Conservation (phyloP, 257 asterid genomes). For the Solanum habrochaites region DNA sequence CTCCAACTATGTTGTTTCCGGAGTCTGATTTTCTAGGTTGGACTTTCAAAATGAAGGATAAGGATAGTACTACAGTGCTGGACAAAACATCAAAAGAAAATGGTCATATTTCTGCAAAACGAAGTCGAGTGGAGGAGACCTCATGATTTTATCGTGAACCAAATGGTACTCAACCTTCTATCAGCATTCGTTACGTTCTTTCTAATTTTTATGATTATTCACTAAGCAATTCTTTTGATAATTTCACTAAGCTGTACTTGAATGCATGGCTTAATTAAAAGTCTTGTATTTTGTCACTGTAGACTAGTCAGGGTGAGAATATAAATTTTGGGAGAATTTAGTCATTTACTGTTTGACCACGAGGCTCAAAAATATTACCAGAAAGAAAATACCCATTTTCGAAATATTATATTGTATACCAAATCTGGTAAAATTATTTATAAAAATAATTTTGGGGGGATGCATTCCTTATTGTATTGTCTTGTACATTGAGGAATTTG, state of each 20-base stretch:
- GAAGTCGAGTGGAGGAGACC: constrained; percentile 27
- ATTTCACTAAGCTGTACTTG: neutral
- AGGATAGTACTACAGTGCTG: neutral
- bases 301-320: neutral
- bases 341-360: neutral
- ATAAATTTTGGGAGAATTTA: neutral
- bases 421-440: too few species aligned
- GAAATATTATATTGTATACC: neutral
- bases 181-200: neutral
- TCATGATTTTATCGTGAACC: neutral
- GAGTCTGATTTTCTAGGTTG: constrained; percentile 79
- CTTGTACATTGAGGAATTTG: neutral
- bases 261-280: neutral
- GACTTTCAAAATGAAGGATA: constrained; percentile 41
- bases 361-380: neutral
- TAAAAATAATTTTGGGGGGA: neutral
- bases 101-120: constrained; percentile 21
- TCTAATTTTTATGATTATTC: neutral
- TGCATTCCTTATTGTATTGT: neutral
- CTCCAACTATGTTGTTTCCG: constrained; percentile 59
- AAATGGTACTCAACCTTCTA: neutral
- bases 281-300: neutral
- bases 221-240: neutral
- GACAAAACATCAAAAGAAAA: constrained; percentile 5
- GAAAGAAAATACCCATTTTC: neutral